Evolutionary conservation across 371 early-diverging fungal species (phyloP).

Genomic region (Zychaea mexicana): DNA sequence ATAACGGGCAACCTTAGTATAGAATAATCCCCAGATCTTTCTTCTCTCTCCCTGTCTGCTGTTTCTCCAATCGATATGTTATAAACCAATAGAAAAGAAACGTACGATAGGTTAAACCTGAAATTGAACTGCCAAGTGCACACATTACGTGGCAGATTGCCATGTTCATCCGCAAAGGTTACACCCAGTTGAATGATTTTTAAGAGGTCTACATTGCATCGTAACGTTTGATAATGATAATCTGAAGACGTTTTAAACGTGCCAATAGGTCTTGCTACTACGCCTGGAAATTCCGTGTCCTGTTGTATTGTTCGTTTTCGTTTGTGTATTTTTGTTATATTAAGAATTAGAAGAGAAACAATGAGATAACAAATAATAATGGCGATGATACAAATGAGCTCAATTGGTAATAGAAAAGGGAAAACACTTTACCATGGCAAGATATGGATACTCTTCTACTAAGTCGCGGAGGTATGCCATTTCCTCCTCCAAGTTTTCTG

Average conservation of each 20-base stretch:
- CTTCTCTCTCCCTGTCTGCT: no score
- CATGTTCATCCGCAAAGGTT: constrained; percentile 94
- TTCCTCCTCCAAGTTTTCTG: constrained; percentile 95
- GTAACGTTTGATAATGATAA: constrained; percentile 97
- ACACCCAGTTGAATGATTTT: constrained; percentile 99
- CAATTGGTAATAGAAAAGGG: no score
- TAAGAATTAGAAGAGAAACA: no score
- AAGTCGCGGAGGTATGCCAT: constrained; percentile 90
- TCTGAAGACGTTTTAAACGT: constrained; percentile 94
- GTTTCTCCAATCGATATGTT: no score
- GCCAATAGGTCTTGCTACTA: constrained; percentile 98
- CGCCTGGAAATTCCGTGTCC: constrained; percentile 99
- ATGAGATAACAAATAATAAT: no score
- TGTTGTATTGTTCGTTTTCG: no score
- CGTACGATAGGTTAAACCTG: constrained; percentile 89
- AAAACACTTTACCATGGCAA: constrained; percentile 86
- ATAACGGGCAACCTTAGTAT: no score
- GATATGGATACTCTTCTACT: constrained; percentile 93
- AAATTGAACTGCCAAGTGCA: constrained; percentile 99
- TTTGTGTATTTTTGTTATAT: no score
- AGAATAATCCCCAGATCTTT: no score
- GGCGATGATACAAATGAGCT: no score
- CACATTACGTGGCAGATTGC: constrained; percentile 86
- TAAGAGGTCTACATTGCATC: constrained; percentile 98
- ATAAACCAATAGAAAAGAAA: constrained; percentile 1